Conservation (phyloP, 164 flowering plant species). For the Akebia trifoliata region DNA sequence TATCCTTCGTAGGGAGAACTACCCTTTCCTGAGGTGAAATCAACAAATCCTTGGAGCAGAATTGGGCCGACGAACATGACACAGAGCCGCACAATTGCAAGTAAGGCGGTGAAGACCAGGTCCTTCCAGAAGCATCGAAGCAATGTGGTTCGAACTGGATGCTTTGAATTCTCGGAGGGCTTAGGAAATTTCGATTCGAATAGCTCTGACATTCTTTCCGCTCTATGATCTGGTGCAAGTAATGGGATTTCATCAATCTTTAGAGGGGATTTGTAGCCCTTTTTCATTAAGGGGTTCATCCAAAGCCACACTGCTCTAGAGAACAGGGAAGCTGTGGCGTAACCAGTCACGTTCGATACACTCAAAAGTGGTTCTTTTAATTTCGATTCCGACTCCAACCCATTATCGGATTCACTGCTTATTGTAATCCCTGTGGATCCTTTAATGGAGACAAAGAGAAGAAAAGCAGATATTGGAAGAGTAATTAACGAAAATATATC, state of each 20-base stretch:
- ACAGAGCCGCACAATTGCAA: slow-evolving; percentile 58
- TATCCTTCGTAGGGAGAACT: slow-evolving; percentile 75
- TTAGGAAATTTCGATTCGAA: slow-evolving; percentile 81
- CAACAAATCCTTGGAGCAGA: slow-evolving; percentile 72
- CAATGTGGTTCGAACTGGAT: slow-evolving; percentile 69
- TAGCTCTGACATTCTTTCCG: slow-evolving; percentile 56
- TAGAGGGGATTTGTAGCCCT: slow-evolving; percentile 69
- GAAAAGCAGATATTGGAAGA: slow-evolving; percentile 43
- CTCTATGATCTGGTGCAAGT: slow-evolving; percentile 70
- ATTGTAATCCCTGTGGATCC: slow-evolving; percentile 58
- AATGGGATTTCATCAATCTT: slow-evolving; percentile 66
- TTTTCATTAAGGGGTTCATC: slow-evolving; percentile 78
- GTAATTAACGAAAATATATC: slow-evolving; percentile 41
- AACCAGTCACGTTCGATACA: slow-evolving; percentile 41
- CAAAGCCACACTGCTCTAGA: slow-evolving; percentile 72
- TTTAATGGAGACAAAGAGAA: slow-evolving; percentile 41
- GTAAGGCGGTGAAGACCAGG: slow-evolving; percentile 58
- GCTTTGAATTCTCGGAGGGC: slow-evolving; percentile 44
- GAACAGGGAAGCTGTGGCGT: slow-evolving; percentile 57
- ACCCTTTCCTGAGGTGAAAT: slow-evolving; percentile 65
- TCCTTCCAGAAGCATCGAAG: slow-evolving; percentile 86
- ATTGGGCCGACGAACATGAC: slow-evolving; percentile 87
- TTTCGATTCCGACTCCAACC: slow-evolving; percentile 20
- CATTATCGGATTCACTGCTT: slow-evolving; percentile 22
- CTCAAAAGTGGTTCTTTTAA: slow-evolving; percentile 35